These are phyloP conservation scores for Elongisporangium anandrum DNA, from an alignment of 352 stramenopile species.

Conservation along the genomic window DNA sequence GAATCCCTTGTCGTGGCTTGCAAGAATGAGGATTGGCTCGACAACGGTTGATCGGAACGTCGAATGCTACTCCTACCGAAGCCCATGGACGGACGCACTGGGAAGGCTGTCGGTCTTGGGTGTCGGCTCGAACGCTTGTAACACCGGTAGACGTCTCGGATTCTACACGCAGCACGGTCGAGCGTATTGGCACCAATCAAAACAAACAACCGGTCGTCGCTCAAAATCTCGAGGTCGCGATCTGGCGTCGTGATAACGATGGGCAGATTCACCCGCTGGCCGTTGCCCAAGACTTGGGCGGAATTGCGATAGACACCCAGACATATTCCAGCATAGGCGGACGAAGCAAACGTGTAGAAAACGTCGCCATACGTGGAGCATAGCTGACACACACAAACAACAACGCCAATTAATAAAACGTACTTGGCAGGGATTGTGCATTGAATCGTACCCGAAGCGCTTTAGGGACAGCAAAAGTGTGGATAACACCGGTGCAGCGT, in stretches of 20 bases:
- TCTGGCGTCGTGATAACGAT: constrained; percentile 77
- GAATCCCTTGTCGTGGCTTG: not conserved
- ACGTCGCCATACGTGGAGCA: constrained; percentile 52
- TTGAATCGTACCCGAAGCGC: constrained; percentile 30
- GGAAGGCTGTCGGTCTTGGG: not conserved
- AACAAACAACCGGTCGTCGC: constrained; percentile 61
- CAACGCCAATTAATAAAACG: constrained; percentile 1
- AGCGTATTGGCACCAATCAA: constrained; percentile 72
- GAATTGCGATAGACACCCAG: constrained; percentile 72
- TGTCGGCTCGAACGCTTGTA: constrained; percentile 10
- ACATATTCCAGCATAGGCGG: constrained; percentile 62
- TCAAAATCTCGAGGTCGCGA: constrained; percentile 39
- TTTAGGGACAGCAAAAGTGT: constrained; percentile 44
- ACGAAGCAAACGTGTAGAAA: constrained; percentile 55
- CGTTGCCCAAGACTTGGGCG: constrained; percentile 35
- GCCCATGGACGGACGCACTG: not conserved
- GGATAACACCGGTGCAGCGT: constrained; percentile 73
- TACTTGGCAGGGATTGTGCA: not conserved
- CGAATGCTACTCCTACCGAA: not conserved
- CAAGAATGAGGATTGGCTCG: not conserved
- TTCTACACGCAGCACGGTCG: constrained; percentile 45
- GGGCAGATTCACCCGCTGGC: constrained; percentile 45
- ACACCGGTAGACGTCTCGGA: constrained; percentile 48
- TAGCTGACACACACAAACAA: constrained; percentile 1
- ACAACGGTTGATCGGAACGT: not conserved